Conservation (phyloP, 2,329 filamentous ascomycete species). For the Xylariaceae sp. region DNA sequence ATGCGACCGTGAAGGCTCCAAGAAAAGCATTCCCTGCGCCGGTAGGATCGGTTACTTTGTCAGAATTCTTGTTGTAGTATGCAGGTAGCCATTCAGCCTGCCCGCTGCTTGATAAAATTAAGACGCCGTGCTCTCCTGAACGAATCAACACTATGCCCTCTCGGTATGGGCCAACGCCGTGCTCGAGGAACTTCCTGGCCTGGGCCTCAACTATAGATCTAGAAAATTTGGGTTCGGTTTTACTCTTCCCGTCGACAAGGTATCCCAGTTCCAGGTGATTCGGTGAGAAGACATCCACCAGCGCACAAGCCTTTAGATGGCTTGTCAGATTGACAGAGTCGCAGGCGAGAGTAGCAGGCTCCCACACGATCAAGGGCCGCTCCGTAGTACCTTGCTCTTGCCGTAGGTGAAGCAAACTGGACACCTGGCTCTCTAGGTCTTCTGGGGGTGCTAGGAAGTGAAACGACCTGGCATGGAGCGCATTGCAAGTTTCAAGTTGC, state of each 20-base stretch:
- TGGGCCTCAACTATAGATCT: neutral
- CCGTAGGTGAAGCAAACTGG: conserved; percentile 10
- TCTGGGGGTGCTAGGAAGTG: conserved; percentile 17
- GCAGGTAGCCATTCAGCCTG: conserved; percentile 14
- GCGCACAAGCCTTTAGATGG: conserved; percentile 1
- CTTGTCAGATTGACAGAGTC: neutral
- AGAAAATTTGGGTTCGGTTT: conserved; percentile 10
- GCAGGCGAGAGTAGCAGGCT: conserved; percentile 19
- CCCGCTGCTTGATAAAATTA: neutral
- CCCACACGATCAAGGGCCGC: conserved; percentile 17
- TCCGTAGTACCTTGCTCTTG: conserved; percentile 10
- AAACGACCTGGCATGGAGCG: conserved; percentile 9
- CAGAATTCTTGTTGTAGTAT: conserved; percentile 6
- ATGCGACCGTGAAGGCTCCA: conserved; percentile 16
- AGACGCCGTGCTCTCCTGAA: conserved; percentile 17
- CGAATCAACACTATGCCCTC: conserved; percentile 9
- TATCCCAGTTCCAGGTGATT: conserved; percentile 15
- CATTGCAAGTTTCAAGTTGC: neutral
- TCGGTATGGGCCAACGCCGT: conserved; percentile 4
- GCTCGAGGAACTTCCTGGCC: neutral
- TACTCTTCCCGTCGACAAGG: conserved; percentile 8
- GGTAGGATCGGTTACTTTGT: conserved; percentile 10
- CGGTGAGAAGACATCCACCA: conserved; percentile 19
- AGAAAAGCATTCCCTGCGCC: conserved; percentile 22
- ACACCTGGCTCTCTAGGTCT: conserved; percentile 9